A percentile compares a stretch with the other conserved stretches of the same genome.
These are phyloP conservation scores for Zygnema circumcarinatum DNA, from an alignment of 139 green algal species.

Conservation along the genomic window DNA sequence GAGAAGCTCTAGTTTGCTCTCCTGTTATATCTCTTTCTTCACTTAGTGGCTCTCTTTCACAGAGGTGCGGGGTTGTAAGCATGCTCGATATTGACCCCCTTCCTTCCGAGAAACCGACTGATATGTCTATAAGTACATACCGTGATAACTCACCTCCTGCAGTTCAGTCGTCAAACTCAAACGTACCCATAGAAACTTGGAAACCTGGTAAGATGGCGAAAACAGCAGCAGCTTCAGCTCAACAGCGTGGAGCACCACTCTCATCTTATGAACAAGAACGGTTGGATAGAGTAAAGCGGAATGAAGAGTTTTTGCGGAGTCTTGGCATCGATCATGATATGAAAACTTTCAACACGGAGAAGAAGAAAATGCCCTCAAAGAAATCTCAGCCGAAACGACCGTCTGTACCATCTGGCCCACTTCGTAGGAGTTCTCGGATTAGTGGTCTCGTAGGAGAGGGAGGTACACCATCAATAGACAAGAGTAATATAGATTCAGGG, in stretches of 20 bases:
- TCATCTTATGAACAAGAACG: neutral
- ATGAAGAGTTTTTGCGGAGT: neutral
- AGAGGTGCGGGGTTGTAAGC: too few relatives aligned
- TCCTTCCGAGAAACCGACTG: too few relatives aligned
- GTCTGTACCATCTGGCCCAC: neutral
- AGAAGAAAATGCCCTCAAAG: neutral
- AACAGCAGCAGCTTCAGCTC: neutral
- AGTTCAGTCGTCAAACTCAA: too few relatives aligned
- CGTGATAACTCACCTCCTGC: too few relatives aligned
- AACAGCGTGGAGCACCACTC: neutral
- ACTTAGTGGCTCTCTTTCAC: too few relatives aligned
- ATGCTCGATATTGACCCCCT: too few relatives aligned
- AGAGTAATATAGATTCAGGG: too few relatives aligned
- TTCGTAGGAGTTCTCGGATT: neutral
- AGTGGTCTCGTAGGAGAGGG: neutral
- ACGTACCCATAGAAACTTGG: too few relatives aligned
- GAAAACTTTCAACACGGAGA: neutral
- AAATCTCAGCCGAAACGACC: neutral
- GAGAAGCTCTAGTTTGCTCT: too few relatives aligned
- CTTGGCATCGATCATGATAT: neutral
- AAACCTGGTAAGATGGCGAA: neutral
- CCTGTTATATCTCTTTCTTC: too few relatives aligned
- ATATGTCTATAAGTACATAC: too few relatives aligned
- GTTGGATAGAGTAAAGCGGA: neutral
- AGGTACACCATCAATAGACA: too few relatives aligned